Conservation (phyloP, 768 basidiomycete species). For the Chlorophyllum brunneum region DNA sequence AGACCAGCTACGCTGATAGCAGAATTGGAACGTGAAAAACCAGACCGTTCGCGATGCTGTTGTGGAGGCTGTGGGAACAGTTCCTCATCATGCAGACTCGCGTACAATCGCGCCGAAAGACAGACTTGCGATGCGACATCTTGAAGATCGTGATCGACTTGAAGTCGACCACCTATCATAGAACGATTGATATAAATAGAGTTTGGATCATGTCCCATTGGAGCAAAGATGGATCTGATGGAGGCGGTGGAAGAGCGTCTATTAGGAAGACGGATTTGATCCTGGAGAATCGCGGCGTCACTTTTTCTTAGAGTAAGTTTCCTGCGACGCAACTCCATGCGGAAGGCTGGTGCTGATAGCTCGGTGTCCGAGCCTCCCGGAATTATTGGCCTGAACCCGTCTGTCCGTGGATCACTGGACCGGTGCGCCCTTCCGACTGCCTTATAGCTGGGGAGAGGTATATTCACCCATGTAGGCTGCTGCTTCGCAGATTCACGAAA, state of each 20-base stretch:
- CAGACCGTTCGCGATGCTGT: slow-evolving; percentile 28
- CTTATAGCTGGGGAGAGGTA: slow-evolving; percentile 62
- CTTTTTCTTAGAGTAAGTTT: slow-evolving; percentile 24
- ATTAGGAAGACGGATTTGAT: slow-evolving; percentile 31
- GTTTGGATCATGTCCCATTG: slow-evolving; percentile 48
- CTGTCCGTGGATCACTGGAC: slow-evolving; percentile 33
- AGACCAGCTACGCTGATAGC: slow-evolving; percentile 59
- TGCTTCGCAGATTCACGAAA: slow-evolving; percentile 51
- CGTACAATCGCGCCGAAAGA: slow-evolving; percentile 62
- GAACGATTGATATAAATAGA: slow-evolving; percentile 66
- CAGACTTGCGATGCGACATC: slow-evolving; percentile 81
- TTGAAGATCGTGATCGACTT: slow-evolving; percentile 72
- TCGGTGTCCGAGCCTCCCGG: slow-evolving; percentile 24
- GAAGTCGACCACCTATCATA: slow-evolving; percentile 58
- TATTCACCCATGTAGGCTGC: slow-evolving; percentile 47
- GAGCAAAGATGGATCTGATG: slow-evolving; percentile 55
- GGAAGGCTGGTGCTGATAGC: slow-evolving; percentile 33
- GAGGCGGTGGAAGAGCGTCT: slow-evolving; percentile 65
- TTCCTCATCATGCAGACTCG: slow-evolving; percentile 57
- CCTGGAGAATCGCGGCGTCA: slow-evolving; percentile 21
- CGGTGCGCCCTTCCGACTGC: slow-evolving; percentile 36
- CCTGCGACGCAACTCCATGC: slow-evolving; percentile 24
- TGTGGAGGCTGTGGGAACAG: slow-evolving; percentile 52
- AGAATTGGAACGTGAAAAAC: slow-evolving; percentile 53
- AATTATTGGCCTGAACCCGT: slow-evolving; percentile 33